phyloP scores from a whole-genome alignment of 2,329 filamentous ascomycete genomes.

The Xylariaceae sp. region DNA sequence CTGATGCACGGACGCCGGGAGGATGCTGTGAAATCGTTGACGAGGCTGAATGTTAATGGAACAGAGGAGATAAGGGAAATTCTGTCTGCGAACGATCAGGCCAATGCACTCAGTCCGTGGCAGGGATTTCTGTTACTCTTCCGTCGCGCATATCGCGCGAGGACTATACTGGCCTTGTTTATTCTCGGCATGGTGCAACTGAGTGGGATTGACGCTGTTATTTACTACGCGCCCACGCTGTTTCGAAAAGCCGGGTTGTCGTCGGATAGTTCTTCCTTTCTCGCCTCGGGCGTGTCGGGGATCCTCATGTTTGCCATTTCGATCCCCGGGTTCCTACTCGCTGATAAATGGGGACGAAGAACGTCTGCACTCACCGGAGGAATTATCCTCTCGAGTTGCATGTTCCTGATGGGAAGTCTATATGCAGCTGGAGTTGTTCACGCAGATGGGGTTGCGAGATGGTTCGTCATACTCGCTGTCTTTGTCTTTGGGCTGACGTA shows the following conservation, averaged over 20 bases:
- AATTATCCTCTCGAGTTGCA: conserved; percentile 43
- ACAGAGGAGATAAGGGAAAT: conserved; percentile 46
- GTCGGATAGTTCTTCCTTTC: conserved; percentile 50
- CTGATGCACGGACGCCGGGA: conserved; percentile 41
- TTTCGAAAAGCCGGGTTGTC: conserved; percentile 57
- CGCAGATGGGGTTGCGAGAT: conserved; percentile 37
- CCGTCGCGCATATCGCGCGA: conserved; percentile 36
- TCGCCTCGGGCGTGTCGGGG: conserved; percentile 58
- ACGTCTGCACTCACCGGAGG: conserved; percentile 53
- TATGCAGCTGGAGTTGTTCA: conserved; percentile 46
- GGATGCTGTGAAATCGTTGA: conserved; percentile 42
- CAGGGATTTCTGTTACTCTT: conserved; percentile 33
- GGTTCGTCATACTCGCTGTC: conserved; percentile 48
- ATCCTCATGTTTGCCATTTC: conserved; percentile 56
- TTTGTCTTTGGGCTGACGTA: conserved; percentile 47
- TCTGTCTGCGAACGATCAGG: conserved; percentile 29
- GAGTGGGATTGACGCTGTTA: conserved; percentile 58
- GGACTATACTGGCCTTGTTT: conserved; percentile 44
- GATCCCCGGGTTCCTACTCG: conserved; percentile 51
- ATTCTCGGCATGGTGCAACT: conserved; percentile 56
- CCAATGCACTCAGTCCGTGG: conserved; percentile 28
- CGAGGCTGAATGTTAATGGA: conserved; percentile 39
- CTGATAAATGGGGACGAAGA: conserved; percentile 55
- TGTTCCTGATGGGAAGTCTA: conserved; percentile 51
- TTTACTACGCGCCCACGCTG: conserved; percentile 59